phyloP scores from a whole-genome alignment of 2,329 filamentous ascomycete species.

The Penicillium sp. region DNA sequence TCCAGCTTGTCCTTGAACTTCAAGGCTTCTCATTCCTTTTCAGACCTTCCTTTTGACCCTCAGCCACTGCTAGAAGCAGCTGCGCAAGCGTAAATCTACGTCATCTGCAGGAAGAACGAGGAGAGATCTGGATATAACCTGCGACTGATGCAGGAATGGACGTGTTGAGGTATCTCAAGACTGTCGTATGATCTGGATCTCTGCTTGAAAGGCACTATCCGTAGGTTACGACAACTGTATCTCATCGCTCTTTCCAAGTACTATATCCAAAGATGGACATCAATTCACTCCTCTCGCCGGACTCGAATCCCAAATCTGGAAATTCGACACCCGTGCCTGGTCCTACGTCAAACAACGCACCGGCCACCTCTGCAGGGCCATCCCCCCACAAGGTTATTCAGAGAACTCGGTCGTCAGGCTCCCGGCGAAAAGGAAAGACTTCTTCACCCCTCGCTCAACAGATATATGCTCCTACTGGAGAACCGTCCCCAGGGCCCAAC shows the following conservation, averaged over 20 bases:
- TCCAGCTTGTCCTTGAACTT: conserved; percentile 12
- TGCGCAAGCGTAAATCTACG: conserved; percentile 11
- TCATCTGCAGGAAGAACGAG: conserved; percentile 12
- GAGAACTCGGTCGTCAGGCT: conserved; percentile 36
- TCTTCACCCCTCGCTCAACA: conserved; percentile 47
- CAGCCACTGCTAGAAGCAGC: not conserved
- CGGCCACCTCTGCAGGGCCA: conserved; percentile 24
- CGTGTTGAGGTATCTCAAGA: conserved; percentile 33
- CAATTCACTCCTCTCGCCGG: conserved; percentile 48
- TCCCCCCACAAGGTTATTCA: conserved; percentile 40
- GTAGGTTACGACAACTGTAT: conserved; percentile 11
- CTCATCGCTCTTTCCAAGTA: conserved; percentile 6
- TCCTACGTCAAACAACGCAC: conserved; percentile 29
- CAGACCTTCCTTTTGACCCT: conserved; percentile 2
- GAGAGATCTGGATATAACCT: conserved; percentile 25
- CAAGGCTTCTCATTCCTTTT: conserved; percentile 1
- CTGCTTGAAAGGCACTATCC: conserved; percentile 25
- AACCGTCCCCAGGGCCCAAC: conserved; percentile 36
- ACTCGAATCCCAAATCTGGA: conserved; percentile 41
- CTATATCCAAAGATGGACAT: conserved; percentile 44
- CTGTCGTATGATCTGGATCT: conserved; percentile 31
- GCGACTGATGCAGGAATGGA: conserved; percentile 37
- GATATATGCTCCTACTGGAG: conserved; percentile 40
- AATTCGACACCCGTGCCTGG: conserved; percentile 33
- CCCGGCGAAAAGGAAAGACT: conserved; percentile 36